phyloP scores from a whole-genome alignment of 257 asterid species.

The Solanum commersonii region DNA sequence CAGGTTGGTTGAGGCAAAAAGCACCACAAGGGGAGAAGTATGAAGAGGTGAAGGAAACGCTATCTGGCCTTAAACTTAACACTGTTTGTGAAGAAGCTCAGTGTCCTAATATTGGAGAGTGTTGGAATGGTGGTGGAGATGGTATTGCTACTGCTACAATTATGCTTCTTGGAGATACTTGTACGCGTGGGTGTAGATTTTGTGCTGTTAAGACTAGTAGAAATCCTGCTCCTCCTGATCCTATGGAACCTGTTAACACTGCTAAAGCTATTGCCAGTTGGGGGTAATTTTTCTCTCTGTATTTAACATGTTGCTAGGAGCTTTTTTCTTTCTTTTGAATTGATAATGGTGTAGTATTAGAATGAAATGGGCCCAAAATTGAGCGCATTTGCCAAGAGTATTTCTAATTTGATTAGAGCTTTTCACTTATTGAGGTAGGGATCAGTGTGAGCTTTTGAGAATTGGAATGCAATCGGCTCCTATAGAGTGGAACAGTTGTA shows the following conservation, averaged over 20 bases:
- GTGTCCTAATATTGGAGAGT: slow-evolving; percentile 96
- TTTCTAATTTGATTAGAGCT: background rate
- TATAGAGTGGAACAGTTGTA: background rate
- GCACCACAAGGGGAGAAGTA: slow-evolving; percentile 96
- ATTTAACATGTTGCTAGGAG: background rate
- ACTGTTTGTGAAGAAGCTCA: slow-evolving; percentile 98
- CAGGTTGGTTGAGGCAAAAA: slow-evolving; percentile 87
- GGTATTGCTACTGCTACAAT: slow-evolving; percentile 95
- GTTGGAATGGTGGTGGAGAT: slow-evolving; percentile 99
- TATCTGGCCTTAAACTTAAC: slow-evolving; percentile 68
- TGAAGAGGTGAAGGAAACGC: slow-evolving; percentile 73
- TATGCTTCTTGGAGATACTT: slow-evolving; percentile 93
- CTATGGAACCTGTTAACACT: slow-evolving; percentile 88
- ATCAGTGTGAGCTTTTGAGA: background rate
- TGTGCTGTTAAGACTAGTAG: slow-evolving; percentile 95
- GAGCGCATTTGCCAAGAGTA: background rate
- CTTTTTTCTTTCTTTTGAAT: background rate
- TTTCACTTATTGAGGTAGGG: background rate
- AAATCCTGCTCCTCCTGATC: slow-evolving; percentile 93
- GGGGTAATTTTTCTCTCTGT: slow-evolving; percentile 46
- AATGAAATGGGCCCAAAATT: background rate
- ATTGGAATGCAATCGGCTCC: background rate
- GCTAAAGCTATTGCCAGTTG: slow-evolving; percentile 92
- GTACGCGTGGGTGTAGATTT: slow-evolving; percentile 93
- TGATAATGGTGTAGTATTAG: background rate